These are phyloP conservation scores for Zanthoxylum bungeanum DNA, from an alignment of 345 rosid genomes.

Conservation along the genomic window DNA sequence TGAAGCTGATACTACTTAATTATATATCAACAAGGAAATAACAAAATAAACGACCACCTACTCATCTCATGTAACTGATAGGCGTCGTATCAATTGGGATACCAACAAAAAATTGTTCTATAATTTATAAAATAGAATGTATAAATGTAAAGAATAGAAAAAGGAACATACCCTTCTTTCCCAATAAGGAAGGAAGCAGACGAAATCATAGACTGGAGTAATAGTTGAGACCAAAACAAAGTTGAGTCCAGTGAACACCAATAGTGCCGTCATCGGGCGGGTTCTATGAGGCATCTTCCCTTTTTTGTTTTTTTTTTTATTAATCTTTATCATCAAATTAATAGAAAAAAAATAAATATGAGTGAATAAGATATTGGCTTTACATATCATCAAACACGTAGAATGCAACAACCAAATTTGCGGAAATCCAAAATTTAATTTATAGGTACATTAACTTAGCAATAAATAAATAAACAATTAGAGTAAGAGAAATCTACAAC, in stretches of 20 bases:
- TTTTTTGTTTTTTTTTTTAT: background rate
- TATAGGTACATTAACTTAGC: background rate
- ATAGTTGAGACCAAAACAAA: conserved; percentile 49
- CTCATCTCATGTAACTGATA: background rate
- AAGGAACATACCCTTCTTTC: conserved; percentile 61
- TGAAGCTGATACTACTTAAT: background rate
- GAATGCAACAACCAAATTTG: background rate
- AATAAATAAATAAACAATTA: too few species aligned
- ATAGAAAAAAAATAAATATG: background rate
- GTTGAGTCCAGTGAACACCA: conserved; percentile 57
- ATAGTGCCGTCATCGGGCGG: conserved; percentile 52
- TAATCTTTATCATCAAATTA: background rate
- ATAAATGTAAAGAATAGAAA: background rate
- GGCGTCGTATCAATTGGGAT: background rate
- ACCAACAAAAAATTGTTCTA: background rate
- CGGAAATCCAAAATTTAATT: background rate
- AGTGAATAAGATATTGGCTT: background rate
- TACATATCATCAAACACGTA: background rate
- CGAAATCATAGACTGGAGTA: conserved; percentile 62
- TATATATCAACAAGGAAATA: background rate
- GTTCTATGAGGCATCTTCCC: conserved; percentile 55
- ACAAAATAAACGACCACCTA: too few species aligned
- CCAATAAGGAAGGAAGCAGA: conserved; percentile 73
- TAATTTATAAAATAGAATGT: background rate
- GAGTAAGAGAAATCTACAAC: background rate